Conservation (phyloP, 768 basidiomycete genomes). For the Suillus tomentosus region DNA sequence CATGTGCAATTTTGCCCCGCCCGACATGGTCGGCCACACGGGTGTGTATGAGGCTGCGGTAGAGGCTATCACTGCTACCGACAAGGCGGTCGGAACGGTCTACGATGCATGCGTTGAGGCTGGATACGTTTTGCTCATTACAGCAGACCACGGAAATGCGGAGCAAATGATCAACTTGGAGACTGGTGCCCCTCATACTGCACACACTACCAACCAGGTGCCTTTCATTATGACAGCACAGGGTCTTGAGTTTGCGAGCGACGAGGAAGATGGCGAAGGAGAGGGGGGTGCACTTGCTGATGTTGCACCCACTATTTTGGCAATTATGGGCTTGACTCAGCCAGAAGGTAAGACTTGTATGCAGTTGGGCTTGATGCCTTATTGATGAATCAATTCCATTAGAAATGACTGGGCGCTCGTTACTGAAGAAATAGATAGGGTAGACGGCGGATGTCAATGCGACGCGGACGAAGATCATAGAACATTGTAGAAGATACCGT, state of each 20-base stretch:
- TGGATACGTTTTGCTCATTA: slow-evolving; percentile 85
- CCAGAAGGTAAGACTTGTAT: slow-evolving; percentile 58
- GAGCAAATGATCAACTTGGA: slow-evolving; percentile 89
- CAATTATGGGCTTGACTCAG: slow-evolving; percentile 69
- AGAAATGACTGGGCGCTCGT: slow-evolving; percentile 34
- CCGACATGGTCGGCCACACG: slow-evolving; percentile 97
- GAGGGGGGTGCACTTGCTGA: slow-evolving; percentile 83
- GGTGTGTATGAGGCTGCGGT: slow-evolving; percentile 92
- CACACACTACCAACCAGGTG: slow-evolving; percentile 86
- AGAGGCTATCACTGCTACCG: slow-evolving; percentile 83
- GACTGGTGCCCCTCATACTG: slow-evolving; percentile 87
- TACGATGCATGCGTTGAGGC: slow-evolving; percentile 83
- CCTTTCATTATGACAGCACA: slow-evolving; percentile 87
- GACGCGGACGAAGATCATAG: background rate
- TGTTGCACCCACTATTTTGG: slow-evolving; percentile 88
- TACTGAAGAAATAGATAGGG: slow-evolving; percentile 23
- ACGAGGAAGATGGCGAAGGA: slow-evolving; percentile 49
- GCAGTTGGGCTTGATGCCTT: background rate
- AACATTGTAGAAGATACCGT: slow-evolving; percentile 4
- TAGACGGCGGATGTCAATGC: background rate
- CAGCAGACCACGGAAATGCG: slow-evolving; percentile 95
- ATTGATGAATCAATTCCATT: slow-evolving; percentile 6
- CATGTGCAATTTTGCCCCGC: slow-evolving; percentile 98
- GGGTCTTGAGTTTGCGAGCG: slow-evolving; percentile 53
- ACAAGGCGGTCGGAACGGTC: slow-evolving; percentile 85